These are phyloP conservation scores for Fraxinus greggii DNA, from an alignment of 305 asterid genomes.

Conservation along the genomic window DNA sequence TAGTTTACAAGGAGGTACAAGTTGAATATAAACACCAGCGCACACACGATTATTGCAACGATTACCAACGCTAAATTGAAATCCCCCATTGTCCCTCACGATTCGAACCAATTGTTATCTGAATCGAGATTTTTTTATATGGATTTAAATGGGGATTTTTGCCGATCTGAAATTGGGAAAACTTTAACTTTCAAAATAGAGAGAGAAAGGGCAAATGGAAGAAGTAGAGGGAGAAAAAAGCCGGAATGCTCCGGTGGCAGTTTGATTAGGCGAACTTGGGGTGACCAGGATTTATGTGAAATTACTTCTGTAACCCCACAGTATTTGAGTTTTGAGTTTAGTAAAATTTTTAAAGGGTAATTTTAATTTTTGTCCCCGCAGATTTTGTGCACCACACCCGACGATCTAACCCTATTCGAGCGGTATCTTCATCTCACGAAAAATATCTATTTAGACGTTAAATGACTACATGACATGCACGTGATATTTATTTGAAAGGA, in stretches of 20 bases:
- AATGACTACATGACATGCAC: not conserved
- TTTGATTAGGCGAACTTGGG: constrained; percentile 23
- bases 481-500: not conserved
- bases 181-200: not conserved
- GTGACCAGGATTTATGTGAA: constrained; percentile 11
- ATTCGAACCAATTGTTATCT: constrained; percentile 27
- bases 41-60: constrained; percentile 82
- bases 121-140: constrained; percentile 12
- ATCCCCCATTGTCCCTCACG: constrained; percentile 75
- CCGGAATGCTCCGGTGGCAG: constrained; percentile 30
- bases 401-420: not conserved
- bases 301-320: constrained; percentile 28
- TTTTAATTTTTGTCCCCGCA: not conserved
- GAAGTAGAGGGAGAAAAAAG: constrained; percentile 2
- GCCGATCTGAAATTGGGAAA: constrained; percentile 23
- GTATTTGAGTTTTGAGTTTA: not conserved
- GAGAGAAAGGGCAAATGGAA: not conserved
- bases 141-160: not conserved
- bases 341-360: not conserved
- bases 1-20: constrained; percentile 83
- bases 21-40: constrained; percentile 78
- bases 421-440: no score
- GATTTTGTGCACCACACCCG: not conserved
- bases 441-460: not conserved
- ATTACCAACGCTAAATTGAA: constrained; percentile 85